These are phyloP conservation scores for Sphaerulina musiva DNA, from an alignment of 2,329 filamentous ascomycete genomes.

Conservation along the genomic window DNA sequence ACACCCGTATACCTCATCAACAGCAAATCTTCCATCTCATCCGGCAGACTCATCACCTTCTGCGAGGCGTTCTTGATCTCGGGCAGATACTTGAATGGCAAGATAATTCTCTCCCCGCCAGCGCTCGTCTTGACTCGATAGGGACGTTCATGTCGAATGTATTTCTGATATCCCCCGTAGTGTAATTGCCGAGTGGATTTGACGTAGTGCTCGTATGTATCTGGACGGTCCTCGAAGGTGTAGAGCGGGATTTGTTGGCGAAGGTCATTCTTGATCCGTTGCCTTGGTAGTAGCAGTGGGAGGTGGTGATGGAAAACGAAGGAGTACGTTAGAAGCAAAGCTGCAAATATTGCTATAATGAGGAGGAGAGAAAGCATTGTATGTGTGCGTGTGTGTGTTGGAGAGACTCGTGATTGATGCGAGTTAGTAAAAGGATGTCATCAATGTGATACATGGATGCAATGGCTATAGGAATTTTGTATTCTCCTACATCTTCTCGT, in stretches of 20 bases:
- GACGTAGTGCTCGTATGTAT: slow-evolving; percentile 13
- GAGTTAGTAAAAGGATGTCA: not conserved
- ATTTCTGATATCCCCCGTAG: slow-evolving; percentile 11
- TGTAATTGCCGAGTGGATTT: slow-evolving; percentile 12
- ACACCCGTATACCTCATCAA: slow-evolving; percentile 16
- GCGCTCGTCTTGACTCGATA: slow-evolving; percentile 12
- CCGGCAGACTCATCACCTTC: slow-evolving; percentile 6
- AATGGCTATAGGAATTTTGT: too few species aligned
- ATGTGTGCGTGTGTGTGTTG: not conserved
- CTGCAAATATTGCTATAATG: not conserved
- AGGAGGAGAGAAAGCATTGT: not conserved
- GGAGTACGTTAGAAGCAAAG: not conserved
- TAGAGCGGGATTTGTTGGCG: slow-evolving; percentile 1
- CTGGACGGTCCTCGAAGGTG: slow-evolving; percentile 9
- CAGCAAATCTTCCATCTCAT: slow-evolving; percentile 14
- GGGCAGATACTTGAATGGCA: slow-evolving; percentile 7
- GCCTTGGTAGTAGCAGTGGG: not conserved
- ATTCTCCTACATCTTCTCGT: not conserved
- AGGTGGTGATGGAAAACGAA: not conserved
- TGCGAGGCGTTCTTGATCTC: slow-evolving; percentile 17
- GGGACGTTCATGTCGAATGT: not conserved
- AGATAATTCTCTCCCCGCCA: slow-evolving; percentile 13
- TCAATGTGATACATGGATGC: not conserved
- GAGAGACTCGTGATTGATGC: too few species aligned
- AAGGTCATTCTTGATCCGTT: not conserved